Evolutionary conservation across 371 early-diverging fungal species (phyloP).

Genomic region (Caulochytrium protostelioides): DNA sequence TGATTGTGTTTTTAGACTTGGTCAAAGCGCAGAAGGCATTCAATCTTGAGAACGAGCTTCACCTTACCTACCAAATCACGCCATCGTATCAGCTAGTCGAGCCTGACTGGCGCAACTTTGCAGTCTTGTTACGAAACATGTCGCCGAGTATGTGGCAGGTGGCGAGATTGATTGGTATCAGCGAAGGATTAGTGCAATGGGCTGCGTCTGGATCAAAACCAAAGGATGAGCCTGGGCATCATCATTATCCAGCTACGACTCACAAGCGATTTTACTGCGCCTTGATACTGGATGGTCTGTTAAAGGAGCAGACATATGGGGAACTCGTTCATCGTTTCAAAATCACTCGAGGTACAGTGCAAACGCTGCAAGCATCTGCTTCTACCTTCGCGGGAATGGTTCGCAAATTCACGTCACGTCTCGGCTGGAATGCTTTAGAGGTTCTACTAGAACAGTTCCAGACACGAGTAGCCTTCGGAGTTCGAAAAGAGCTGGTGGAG

Average conservation of each 20-base stretch:
- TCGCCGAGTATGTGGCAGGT: not conserved
- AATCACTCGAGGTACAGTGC: slow-evolving; percentile 4
- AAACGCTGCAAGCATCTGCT: slow-evolving; percentile 3
- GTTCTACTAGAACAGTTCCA: slow-evolving; percentile 5
- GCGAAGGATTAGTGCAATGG: slow-evolving; percentile 5
- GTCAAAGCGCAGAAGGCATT: slow-evolving; percentile 3
- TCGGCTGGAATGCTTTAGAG: slow-evolving; percentile 4
- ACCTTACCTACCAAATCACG: slow-evolving; percentile 12
- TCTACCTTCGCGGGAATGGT: slow-evolving; percentile 11
- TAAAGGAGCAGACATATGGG: slow-evolving; percentile 7
- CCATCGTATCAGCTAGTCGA: slow-evolving; percentile 5
- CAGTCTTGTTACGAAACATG: slow-evolving; percentile 1
- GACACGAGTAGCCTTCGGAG: slow-evolving; percentile 7
- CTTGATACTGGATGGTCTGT: slow-evolving; percentile 11
- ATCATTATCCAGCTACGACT: not conserved
- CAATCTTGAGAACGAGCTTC: slow-evolving; percentile 11
- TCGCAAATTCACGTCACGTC: slow-evolving; percentile 5
- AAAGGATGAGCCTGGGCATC: not conserved
- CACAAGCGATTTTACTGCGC: slow-evolving; percentile 8
- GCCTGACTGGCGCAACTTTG: slow-evolving; percentile 2
- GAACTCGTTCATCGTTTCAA: slow-evolving; percentile 1
- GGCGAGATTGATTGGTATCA: slow-evolving; percentile 2
- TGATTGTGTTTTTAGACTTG: slow-evolving; percentile 8
- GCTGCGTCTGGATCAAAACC: slow-evolving; percentile 1
- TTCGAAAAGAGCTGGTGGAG: slow-evolving; percentile 4